Base-by-base conservation (phyloP, 495 filamentous ascomycete species). In the Xylaria intraflava region DNA sequence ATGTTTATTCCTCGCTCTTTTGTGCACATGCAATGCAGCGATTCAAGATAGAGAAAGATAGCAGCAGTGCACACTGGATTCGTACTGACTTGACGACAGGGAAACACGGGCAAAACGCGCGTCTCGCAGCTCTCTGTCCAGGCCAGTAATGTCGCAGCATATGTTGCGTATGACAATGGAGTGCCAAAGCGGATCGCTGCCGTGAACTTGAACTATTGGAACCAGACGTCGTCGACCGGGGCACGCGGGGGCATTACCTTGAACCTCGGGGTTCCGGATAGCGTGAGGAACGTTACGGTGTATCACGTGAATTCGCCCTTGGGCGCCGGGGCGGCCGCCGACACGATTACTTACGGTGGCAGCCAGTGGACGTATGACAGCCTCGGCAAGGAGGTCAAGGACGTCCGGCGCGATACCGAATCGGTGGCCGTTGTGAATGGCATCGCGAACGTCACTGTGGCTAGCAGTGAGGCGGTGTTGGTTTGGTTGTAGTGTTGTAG, bases 311-410 rank as follows among this genome's bases (percentile, higher is more conserved):
- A 46, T 27, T 60, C 59, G 33, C 64, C 62, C 7, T 11, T 52
- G 14, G 64, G 62, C 1, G 64, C 62, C 2, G 59, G 62, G 14
- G 59, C 62, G 12, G 57, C 41, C 0, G 64, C 64, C 0, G 57
- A 60, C 30, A 52, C 46, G 3, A 67, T 67, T 30, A 65, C 64
- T 20, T 67, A 67, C 22, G 64, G 55, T 10, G 64, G 62, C 2
- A 65, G 64, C 41, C 64, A 67, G 14, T 67, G 64, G 64, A 67
- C 62, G 0, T 62, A 65, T 22, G 45, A 57, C 10, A 65, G 62
- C 14, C 55, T 60, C 5, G 64, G 64, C 0, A 52, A 53, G 47
- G 64, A 67, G 33, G 57, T 67, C 9, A 64, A 58, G 19, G 23
- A 56, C 29, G 53, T 64, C 11, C 53, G 57, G 23, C 48, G 58